Conservation (phyloP, 495 filamentous ascomycete genomes). For the Diplogelasinospora grovesii region DNA sequence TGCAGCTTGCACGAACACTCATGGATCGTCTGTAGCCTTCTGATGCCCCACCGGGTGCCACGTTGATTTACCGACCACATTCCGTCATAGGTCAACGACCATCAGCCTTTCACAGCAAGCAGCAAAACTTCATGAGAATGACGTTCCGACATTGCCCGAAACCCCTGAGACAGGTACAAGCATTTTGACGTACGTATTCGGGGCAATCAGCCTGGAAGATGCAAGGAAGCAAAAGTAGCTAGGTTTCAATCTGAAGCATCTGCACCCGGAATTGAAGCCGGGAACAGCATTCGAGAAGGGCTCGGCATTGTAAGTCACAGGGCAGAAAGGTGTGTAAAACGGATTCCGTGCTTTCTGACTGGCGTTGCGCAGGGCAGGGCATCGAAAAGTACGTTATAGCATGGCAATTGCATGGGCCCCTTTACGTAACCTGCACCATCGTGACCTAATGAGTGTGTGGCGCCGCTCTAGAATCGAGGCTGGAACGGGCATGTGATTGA, state of each 20-base stretch:
- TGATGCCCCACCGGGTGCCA: slow-evolving; percentile 11
- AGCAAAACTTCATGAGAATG: slow-evolving; percentile 2
- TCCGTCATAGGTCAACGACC: slow-evolving; percentile 18
- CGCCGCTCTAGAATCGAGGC: not conserved
- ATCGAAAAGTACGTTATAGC: too few relatives aligned
- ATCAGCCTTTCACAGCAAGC: not conserved
- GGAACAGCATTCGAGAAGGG: slow-evolving; percentile 1
- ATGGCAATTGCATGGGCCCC: too few relatives aligned
- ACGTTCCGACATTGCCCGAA: slow-evolving; percentile 24
- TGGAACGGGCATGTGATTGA: slow-evolving; percentile 1
- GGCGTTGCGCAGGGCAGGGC: too few relatives aligned
- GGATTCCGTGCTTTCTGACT: too few relatives aligned
- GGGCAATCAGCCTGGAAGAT: too few relatives aligned
- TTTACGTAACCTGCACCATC: slow-evolving; percentile 3
- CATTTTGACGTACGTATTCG: too few relatives aligned
- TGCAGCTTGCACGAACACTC: too few relatives aligned
- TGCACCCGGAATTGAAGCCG: not conserved
- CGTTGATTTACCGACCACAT: slow-evolving; percentile 15
- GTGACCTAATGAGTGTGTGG: too few relatives aligned
- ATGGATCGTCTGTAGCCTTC: too few relatives aligned
- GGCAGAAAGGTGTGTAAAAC: too few relatives aligned
- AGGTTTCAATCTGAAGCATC: too few relatives aligned
- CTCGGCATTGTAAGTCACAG: too few relatives aligned
- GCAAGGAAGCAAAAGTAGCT: not conserved
- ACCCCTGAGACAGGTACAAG: slow-evolving; percentile 1